A percentile compares a stretch with the other conserved stretches of the same genome.
Conservation (phyloP, 108 stramenopile species). For the Nitzschia sp. region DNA sequence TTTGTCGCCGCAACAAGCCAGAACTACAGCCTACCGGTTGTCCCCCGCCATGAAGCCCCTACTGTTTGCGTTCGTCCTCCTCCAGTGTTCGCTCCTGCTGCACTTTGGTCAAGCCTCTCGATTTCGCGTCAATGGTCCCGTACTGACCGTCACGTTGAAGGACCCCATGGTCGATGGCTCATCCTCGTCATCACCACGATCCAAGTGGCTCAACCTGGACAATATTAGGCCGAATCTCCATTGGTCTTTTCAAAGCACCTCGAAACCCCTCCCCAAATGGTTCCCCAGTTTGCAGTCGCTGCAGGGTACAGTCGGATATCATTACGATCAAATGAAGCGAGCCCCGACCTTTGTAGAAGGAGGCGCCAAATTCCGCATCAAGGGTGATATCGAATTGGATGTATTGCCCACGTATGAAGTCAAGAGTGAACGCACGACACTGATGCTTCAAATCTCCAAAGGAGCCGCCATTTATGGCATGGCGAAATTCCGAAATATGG, state of each 20-base stretch:
- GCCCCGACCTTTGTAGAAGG: conserved; percentile 3
- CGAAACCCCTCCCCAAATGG: conserved; percentile 41
- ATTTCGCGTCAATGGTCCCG: conserved; percentile 34
- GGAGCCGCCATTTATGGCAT: conserved; percentile 31
- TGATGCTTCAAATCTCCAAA: conserved; percentile 20
- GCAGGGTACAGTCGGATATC: conserved; percentile 31
- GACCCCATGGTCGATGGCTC: conserved; percentile 21
- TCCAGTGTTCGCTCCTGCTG: background rate
- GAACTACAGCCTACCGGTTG: no score
- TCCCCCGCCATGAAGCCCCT: no score
- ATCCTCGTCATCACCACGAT: background rate
- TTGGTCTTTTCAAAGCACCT: conserved; percentile 35
- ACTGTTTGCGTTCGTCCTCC: no score
- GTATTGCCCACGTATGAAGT: conserved; percentile 37
- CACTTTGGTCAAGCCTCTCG: background rate
- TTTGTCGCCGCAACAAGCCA: no score
- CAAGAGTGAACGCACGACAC: conserved; percentile 2
- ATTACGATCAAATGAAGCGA: conserved; percentile 14
- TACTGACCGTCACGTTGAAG: conserved; percentile 42
- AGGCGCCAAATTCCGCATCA: background rate
- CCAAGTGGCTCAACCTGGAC: conserved; percentile 29
- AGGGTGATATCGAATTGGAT: conserved; percentile 19
- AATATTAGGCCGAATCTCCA: conserved; percentile 33
- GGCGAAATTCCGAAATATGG: conserved; percentile 19
- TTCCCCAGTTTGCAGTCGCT: conserved; percentile 39